Conservation (phyloP, 1,284 basidiomycete genomes). For the Trametes versicolor region DNA sequence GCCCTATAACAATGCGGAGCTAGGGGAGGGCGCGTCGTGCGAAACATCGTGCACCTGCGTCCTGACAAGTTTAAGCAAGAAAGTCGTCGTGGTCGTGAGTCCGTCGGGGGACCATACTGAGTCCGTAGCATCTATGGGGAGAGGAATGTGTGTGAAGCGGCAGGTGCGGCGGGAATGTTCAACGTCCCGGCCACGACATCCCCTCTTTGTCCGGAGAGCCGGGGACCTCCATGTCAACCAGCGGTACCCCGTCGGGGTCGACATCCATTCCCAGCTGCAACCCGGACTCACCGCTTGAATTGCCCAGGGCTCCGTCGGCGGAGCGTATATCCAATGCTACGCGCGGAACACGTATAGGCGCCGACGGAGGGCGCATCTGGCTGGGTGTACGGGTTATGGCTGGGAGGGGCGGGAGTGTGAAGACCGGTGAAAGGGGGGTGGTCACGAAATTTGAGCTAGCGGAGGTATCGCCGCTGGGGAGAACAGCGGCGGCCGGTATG, state of each 20-base stretch:
- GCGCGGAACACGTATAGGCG: conserved; percentile 27
- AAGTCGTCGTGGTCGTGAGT: conserved; percentile 19
- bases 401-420: conserved; percentile 31
- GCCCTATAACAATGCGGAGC: conserved; percentile 1
- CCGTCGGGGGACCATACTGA: conserved; percentile 8
- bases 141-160: conserved; percentile 2
- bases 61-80: conserved; percentile 5
- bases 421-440: conserved; percentile 24
- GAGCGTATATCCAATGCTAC: conserved; percentile 24
- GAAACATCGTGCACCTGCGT: conserved; percentile 6
- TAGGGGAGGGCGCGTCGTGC: conserved; percentile 3
- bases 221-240: conserved; percentile 36
- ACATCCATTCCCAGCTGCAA: conserved; percentile 30
- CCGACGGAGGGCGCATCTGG: conserved; percentile 29
- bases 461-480: conserved; percentile 21
- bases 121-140: conserved; percentile 13
- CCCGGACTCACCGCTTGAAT: conserved; percentile 15
- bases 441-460: conserved; percentile 13
- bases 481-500: conserved; percentile 23
- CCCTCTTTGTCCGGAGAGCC: conserved; percentile 42
- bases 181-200: conserved; percentile 35
- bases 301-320: conserved; percentile 18
- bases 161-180: not conserved
- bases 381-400: conserved; percentile 19
- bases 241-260: conserved; percentile 40